Conservation (phyloP, 805 yeast genomes). For the Kluyveromyces lactis region DNA sequence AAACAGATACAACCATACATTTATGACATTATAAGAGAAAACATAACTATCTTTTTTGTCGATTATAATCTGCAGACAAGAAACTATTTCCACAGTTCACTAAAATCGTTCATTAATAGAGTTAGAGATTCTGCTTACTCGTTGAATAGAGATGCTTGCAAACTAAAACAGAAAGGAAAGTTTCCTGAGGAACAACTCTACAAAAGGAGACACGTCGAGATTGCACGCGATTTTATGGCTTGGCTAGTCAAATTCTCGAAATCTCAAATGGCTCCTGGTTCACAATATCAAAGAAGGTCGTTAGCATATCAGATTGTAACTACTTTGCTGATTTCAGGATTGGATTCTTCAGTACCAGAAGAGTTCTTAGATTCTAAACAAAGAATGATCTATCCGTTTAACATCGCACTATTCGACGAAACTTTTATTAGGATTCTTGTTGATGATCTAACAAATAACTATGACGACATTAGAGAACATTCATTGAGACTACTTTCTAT, state of each 20-base stretch:
- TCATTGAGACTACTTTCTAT: conserved; percentile 40
- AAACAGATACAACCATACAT: conserved; percentile 41
- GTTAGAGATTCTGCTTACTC: conserved; percentile 63
- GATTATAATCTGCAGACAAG: conserved; percentile 64
- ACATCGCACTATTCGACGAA: conserved; percentile 34
- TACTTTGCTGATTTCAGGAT: conserved; percentile 43
- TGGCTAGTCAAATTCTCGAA: conserved; percentile 33
- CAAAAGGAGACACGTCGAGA: conserved; percentile 24
- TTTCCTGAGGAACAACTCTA: conserved; percentile 34
- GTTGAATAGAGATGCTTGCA: conserved; percentile 41
- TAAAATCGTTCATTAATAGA: conserved; percentile 56
- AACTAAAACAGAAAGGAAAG: conserved; percentile 29
- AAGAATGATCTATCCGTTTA: conserved; percentile 42
- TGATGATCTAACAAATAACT: conserved; percentile 60
- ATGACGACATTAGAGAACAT: conserved; percentile 62
- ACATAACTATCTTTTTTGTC: conserved; percentile 45
- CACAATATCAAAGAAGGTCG: conserved; percentile 46
- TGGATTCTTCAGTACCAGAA: conserved; percentile 39
- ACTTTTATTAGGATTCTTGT: conserved; percentile 41
- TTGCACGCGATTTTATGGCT: conserved; percentile 33
- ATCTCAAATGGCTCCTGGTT: conserved; percentile 42
- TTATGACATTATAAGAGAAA: conserved; percentile 35
- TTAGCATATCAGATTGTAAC: conserved; percentile 41
- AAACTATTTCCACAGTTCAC: conserved; percentile 51
- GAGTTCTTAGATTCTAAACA: conserved; percentile 34